phyloP scores from a whole-genome alignment of 148 eudicot species.

The Tetragonia tetragonoides region DNA sequence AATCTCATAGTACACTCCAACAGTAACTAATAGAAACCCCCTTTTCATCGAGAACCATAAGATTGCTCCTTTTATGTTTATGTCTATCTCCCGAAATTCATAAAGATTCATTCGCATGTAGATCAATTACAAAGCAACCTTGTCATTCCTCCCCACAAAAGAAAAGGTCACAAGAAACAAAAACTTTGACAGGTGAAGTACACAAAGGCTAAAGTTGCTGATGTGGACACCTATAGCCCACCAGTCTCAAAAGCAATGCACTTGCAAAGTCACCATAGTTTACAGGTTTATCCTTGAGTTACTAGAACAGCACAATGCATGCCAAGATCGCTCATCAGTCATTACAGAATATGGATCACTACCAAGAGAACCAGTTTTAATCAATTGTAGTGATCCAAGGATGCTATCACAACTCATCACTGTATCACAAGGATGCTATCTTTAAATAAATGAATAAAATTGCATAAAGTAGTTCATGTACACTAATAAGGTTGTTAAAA shows the following conservation, averaged over 20 bases:
- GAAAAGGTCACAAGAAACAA: neutral
- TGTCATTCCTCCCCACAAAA: no score
- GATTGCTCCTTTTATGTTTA: no score
- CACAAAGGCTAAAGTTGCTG: neutral
- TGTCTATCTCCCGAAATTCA: no score
- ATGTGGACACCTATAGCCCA: neutral
- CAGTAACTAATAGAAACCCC: neutral
- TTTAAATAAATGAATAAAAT: neutral
- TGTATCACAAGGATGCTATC: neutral
- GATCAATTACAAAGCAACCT: no score
- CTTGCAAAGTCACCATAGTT: neutral
- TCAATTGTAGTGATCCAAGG: no score
- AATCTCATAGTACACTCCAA: neutral
- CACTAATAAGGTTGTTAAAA: neutral
- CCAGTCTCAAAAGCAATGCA: neutral
- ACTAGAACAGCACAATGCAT: neutral
- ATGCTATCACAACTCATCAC: neutral
- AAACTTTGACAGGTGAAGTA: neutral
- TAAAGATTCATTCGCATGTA: no score
- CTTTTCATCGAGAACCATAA: no score
- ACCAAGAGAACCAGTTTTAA: neutral
- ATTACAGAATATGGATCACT: neutral
- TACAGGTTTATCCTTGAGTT: neutral
- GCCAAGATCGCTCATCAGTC: no score
- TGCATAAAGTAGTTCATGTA: neutral